A percentile compares a stretch with the other conserved stretches of the same genome.
Evolutionary conservation across 2,329 filamentous ascomycete genomes (phyloP).

Genomic region (Hypoxylon sp.): DNA sequence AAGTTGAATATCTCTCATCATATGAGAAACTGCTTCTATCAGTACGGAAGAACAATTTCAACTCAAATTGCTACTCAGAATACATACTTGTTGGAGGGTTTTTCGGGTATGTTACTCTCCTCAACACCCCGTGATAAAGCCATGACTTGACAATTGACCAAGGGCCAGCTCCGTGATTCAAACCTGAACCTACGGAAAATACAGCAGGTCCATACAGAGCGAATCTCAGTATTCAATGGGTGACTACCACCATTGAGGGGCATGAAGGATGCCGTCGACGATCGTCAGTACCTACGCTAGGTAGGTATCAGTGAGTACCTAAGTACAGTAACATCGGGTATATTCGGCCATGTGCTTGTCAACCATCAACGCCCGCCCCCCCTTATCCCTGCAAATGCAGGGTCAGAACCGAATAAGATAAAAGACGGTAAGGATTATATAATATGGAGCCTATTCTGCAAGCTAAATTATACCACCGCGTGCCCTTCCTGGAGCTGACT

Average conservation of each 20-base stretch:
- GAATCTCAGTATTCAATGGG: not conserved
- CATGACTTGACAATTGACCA: conserved; percentile 4
- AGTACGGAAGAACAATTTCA: not conserved
- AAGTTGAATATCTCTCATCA: not conserved
- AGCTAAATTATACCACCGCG: not conserved
- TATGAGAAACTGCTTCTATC: not conserved
- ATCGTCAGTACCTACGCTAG: not conserved
- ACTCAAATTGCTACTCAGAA: not conserved
- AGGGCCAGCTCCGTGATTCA: not conserved
- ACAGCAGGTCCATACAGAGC: not conserved
- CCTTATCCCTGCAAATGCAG: not conserved
- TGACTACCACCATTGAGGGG: not conserved
- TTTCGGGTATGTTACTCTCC: not conserved
- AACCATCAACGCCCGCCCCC: not conserved
- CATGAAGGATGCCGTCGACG: not conserved
- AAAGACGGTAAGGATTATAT: not conserved
- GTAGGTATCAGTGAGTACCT: not conserved
- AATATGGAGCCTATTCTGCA: not conserved
- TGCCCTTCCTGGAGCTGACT: conserved; percentile 1
- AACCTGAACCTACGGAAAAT: not conserved
- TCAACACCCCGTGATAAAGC: conserved; percentile 1
- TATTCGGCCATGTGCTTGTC: conserved; percentile 1
- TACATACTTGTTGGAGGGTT: not conserved
- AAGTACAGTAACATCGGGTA: not conserved
- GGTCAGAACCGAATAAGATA: not conserved